Evolutionary conservation across 352 stramenopile species (phyloP).

Genomic region (Globisporangium lucens): DNA sequence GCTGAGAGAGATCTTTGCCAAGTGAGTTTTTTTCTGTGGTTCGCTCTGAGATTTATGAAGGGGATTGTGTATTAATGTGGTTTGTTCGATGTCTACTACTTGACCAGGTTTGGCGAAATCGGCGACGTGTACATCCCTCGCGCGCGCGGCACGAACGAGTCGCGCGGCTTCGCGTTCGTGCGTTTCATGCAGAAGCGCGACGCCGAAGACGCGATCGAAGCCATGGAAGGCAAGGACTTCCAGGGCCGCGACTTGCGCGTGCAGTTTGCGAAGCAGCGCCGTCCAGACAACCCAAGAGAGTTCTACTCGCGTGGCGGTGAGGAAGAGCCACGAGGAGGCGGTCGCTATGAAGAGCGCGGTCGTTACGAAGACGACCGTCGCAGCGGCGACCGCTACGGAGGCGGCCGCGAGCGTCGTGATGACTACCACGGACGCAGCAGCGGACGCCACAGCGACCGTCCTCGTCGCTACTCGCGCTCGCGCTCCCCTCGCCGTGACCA

Average conservation of each 20-base stretch:
- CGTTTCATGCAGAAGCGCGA: slow-evolving; percentile 87
- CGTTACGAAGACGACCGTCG: slow-evolving; percentile 17
- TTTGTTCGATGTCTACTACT: background rate
- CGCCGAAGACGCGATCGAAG: slow-evolving; percentile 84
- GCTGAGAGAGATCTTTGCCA: slow-evolving; percentile 63
- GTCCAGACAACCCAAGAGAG: slow-evolving; percentile 71
- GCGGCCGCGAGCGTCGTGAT: slow-evolving; percentile 14
- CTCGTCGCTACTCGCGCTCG: slow-evolving; percentile 28
- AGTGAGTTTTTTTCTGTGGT: slow-evolving; percentile 41
- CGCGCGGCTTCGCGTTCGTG: slow-evolving; percentile 85
- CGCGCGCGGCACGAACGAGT: slow-evolving; percentile 71
- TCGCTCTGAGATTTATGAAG: slow-evolving; percentile 2
- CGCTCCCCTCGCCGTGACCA: slow-evolving; percentile 35
- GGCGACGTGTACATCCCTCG: slow-evolving; percentile 83
- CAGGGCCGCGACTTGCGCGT: slow-evolving; percentile 69
- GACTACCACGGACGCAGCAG: slow-evolving; percentile 14
- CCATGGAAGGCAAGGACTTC: slow-evolving; percentile 70
- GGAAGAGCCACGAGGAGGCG: slow-evolving; percentile 22
- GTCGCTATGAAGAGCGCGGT: slow-evolving; percentile 26
- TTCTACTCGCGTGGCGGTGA: slow-evolving; percentile 51
- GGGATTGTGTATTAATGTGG: background rate
- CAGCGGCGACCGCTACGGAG: slow-evolving; percentile 28
- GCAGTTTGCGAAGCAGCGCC: slow-evolving; percentile 76
- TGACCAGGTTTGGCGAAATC: slow-evolving; percentile 56
- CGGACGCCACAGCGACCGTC: slow-evolving; percentile 30